phyloP scores from a whole-genome alignment of 371 early-diverging fungal species.

The Syncephalastrum sp. region DNA sequence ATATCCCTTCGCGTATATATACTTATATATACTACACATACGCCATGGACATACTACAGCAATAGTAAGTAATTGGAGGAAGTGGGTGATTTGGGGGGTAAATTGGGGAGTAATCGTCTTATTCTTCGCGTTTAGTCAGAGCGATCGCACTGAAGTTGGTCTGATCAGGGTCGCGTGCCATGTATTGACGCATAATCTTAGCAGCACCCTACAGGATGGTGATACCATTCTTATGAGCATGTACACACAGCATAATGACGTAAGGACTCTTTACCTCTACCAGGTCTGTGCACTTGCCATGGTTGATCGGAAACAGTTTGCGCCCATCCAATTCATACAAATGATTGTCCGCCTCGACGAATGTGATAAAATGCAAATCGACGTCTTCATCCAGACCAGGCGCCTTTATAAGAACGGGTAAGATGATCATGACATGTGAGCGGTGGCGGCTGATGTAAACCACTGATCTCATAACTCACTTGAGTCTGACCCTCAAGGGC shows the following conservation, averaged over 20 bases:
- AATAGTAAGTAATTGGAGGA: too few species aligned
- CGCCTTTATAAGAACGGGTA: constrained; percentile 35
- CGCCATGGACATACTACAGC: too few species aligned
- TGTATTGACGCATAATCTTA: constrained; percentile 66
- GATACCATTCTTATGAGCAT: background rate
- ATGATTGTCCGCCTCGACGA: constrained; percentile 70
- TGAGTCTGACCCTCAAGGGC: constrained; percentile 80
- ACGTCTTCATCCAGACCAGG: constrained; percentile 70
- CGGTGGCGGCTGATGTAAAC: background rate
- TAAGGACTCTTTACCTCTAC: constrained; percentile 43
- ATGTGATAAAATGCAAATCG: constrained; percentile 83
- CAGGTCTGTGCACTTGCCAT: constrained; percentile 67
- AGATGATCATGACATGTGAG: background rate
- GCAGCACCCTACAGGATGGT: constrained; percentile 53
- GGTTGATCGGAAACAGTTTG: constrained; percentile 79
- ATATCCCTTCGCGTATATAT: too few species aligned
- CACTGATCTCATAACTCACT: constrained; percentile 21
- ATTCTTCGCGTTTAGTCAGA: constrained; percentile 26
- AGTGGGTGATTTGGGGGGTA: too few species aligned
- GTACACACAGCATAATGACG: background rate
- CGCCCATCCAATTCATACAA: constrained; percentile 90
- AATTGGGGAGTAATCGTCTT: background rate
- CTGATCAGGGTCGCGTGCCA: constrained; percentile 70
- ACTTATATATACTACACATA: too few species aligned
- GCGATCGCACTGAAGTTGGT: constrained; percentile 73